phyloP scores from a whole-genome alignment of 2,329 filamentous ascomycete species.

The Corniculantispora saksenae region DNA sequence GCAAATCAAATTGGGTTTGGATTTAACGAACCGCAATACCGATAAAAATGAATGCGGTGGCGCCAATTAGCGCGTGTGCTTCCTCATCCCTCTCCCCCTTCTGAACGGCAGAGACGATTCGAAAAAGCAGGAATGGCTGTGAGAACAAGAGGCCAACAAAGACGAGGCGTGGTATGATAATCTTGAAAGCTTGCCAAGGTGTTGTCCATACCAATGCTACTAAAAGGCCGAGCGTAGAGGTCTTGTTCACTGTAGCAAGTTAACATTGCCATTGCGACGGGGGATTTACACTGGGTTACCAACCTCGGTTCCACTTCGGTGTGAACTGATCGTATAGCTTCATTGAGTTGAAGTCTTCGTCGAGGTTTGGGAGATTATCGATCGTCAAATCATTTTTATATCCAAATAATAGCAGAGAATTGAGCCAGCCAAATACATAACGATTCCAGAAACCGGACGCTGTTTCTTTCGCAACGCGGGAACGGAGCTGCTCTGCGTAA shows the following conservation, averaged over 20 bases:
- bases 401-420: not conserved
- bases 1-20: not conserved
- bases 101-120: not conserved
- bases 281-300: too few relatives aligned
- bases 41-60: not conserved
- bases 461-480: not conserved
- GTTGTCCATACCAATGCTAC: not conserved
- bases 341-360: not conserved
- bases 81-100: not conserved
- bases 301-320: not conserved
- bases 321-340: not conserved
- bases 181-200: not conserved
- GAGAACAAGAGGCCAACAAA: not conserved
- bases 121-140: not conserved
- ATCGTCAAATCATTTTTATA: not conserved
- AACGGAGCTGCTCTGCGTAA: not conserved
- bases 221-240: not conserved
- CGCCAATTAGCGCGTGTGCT: not conserved
- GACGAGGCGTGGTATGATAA: not conserved
- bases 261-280: too few relatives aligned
- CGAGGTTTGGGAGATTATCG: not conserved
- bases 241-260: not conserved
- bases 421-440: slow-evolving; percentile 10
- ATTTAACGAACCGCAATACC: not conserved
- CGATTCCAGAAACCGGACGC: slow-evolving; percentile 12